Conservation (phyloP, 108 stramenopile genomes). For the Chaetoceros tenuissimus region DNA sequence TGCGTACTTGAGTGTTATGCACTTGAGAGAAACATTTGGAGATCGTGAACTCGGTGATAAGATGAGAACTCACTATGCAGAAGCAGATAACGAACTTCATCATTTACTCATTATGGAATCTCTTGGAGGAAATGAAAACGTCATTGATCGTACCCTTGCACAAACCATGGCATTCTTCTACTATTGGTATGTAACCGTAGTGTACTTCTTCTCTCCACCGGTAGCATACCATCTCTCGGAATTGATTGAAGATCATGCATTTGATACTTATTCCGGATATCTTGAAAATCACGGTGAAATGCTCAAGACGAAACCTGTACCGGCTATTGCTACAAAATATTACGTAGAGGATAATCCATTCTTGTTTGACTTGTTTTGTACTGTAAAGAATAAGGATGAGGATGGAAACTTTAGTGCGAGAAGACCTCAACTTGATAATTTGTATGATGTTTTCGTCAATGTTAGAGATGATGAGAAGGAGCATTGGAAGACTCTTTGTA, state of each 20-base stretch:
- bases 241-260: slow-evolving; percentile 83
- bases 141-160: slow-evolving; percentile 74
- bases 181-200: slow-evolving; percentile 72
- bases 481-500: slow-evolving; percentile 56
- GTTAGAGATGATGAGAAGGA: slow-evolving; percentile 45
- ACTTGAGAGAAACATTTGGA: slow-evolving; percentile 53
- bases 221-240: slow-evolving; percentile 78
- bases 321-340: slow-evolving; percentile 18
- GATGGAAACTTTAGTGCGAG: slow-evolving; percentile 3
- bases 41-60: slow-evolving; percentile 12
- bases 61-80: slow-evolving; percentile 71
- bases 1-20: slow-evolving; percentile 42
- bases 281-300: slow-evolving; percentile 42
- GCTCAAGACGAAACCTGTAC: slow-evolving; percentile 32
- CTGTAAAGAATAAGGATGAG: slow-evolving; percentile 12
- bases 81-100: slow-evolving; percentile 92
- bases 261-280: slow-evolving; percentile 71
- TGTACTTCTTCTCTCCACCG: slow-evolving; percentile 63
- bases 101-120: slow-evolving; percentile 95
- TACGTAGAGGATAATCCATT: slow-evolving; percentile 27
- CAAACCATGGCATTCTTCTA: slow-evolving; percentile 90
- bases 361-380: slow-evolving; percentile 30
- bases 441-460: slow-evolving; percentile 42
- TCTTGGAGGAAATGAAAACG: slow-evolving; percentile 74
- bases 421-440: slow-evolving; percentile 14